These are phyloP conservation scores for Kwoniella sp. DNA, from an alignment of 768 basidiomycete genomes.

Conservation along the genomic window DNA sequence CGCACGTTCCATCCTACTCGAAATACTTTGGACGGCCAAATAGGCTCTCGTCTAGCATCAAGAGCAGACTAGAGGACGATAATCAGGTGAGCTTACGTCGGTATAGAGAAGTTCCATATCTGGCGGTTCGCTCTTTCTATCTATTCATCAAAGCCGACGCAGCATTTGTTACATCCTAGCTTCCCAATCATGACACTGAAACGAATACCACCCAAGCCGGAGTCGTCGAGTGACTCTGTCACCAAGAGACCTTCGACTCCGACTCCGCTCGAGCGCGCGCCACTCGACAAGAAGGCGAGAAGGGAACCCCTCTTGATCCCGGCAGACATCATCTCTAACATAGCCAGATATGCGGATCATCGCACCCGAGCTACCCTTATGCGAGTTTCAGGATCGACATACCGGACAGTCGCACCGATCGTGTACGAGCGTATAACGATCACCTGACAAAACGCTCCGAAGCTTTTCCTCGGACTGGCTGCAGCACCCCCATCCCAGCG, in stretches of 20 bases:
- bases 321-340: neutral
- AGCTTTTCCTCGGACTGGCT: conserved; percentile 1
- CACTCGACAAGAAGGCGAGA: neutral
- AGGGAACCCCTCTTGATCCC: neutral
- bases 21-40: too few relatives aligned
- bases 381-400: neutral
- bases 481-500: neutral
- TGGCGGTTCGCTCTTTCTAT: too few relatives aligned
- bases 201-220: neutral
- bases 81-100: too few relatives aligned
- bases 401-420: neutral
- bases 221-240: neutral
- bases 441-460: conserved; percentile 8
- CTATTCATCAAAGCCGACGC: too few relatives aligned
- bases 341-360: neutral
- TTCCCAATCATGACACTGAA: too few relatives aligned
- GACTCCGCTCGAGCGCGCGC: neutral
- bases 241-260: neutral
- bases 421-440: conserved; percentile 6
- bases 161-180: too few relatives aligned
- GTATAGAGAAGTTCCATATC: too few relatives aligned
- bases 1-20: too few relatives aligned
- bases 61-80: too few relatives aligned
- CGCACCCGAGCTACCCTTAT: neutral
- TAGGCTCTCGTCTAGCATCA: too few relatives aligned